phyloP scores from a whole-genome alignment of 441 rosid genomes.

The Arabidopsis lyrata region DNA sequence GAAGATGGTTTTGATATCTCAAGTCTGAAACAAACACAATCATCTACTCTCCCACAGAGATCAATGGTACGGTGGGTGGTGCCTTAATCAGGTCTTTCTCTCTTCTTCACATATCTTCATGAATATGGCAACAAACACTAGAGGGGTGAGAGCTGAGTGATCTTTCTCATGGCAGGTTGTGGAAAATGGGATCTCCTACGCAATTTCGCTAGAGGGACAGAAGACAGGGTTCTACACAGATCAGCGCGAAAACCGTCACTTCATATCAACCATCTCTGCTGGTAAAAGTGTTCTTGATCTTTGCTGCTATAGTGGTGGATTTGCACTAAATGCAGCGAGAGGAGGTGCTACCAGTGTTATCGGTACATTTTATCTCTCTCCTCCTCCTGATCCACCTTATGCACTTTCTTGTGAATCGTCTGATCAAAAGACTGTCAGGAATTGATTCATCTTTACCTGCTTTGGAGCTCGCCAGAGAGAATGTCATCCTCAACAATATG shows the following conservation, averaged over 20 bases:
- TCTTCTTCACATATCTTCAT: conserved; percentile 2
- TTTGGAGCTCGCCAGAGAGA: conserved; percentile 85
- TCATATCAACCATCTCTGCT: conserved; percentile 68
- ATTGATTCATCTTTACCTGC: conserved; percentile 87
- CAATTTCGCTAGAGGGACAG: conserved; percentile 76
- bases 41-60: conserved; percentile 59
- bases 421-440: conserved; percentile 53
- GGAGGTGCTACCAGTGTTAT: conserved; percentile 75
- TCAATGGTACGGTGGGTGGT: conserved; percentile 61
- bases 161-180: conserved; percentile 53
- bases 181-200: conserved; percentile 78
- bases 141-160: conserved; percentile 2
- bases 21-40: conserved; percentile 50
- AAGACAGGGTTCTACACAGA: conserved; percentile 95
- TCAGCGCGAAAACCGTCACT: conserved; percentile 78
- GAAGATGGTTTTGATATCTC: conserved; percentile 82
- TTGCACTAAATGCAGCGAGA: conserved; percentile 71
- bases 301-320: conserved; percentile 93
- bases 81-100: conserved; percentile 18
- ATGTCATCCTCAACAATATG: conserved; percentile 70
- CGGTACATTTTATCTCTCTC: conserved; percentile 47
- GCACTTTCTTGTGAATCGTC: conserved; percentile 6
- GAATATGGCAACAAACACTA: conserved; percentile 9
- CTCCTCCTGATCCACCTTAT: not conserved
- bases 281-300: conserved; percentile 82